These are phyloP conservation scores for Hawksworthiomyces lignivorus DNA, from an alignment of 2,329 filamentous ascomycete species.

Conservation along the genomic window DNA sequence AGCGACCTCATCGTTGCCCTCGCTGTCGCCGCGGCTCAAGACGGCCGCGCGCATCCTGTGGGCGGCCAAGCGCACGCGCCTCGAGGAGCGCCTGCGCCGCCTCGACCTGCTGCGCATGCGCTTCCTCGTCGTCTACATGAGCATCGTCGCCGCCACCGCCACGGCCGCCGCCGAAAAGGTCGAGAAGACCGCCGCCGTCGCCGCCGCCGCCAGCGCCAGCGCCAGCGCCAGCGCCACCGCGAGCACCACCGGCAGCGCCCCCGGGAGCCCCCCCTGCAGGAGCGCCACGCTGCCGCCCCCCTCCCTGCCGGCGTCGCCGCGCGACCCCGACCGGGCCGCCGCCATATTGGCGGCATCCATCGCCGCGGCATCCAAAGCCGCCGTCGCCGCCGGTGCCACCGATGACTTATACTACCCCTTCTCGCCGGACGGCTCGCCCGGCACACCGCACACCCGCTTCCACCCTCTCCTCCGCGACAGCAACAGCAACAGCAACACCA, in stretches of 20 bases:
- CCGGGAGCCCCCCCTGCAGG: not conserved
- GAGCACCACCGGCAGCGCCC: not conserved
- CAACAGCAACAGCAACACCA: constrained; percentile 4
- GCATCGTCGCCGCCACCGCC: constrained; percentile 40
- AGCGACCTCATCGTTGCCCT: not conserved
- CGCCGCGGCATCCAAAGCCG: constrained; percentile 8
- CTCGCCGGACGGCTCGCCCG: not conserved
- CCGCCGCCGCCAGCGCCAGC: constrained; percentile 22
- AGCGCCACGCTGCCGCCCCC: too few species aligned
- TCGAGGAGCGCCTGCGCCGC: constrained; percentile 51
- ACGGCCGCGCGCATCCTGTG: constrained; percentile 47
- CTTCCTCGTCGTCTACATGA: constrained; percentile 58
- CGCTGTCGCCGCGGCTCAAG: constrained; percentile 27
- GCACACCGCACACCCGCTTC: not conserved
- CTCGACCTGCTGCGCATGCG: constrained; percentile 57
- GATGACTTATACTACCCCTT: constrained; percentile 5
- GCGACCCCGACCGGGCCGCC: constrained; percentile 19
- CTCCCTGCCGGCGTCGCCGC: constrained; percentile 14
- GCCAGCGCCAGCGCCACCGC: not conserved
- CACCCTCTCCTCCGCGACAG: constrained; percentile 8
- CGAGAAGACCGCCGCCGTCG: constrained; percentile 20
- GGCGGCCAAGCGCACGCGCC: constrained; percentile 44
- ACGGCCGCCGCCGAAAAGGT: constrained; percentile 29
- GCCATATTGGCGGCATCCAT: constrained; percentile 9
- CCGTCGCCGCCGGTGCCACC: constrained; percentile 2